phyloP scores from a whole-genome alignment of 208 protist genomes.

The Endotrypanum monterogeii region DNA sequence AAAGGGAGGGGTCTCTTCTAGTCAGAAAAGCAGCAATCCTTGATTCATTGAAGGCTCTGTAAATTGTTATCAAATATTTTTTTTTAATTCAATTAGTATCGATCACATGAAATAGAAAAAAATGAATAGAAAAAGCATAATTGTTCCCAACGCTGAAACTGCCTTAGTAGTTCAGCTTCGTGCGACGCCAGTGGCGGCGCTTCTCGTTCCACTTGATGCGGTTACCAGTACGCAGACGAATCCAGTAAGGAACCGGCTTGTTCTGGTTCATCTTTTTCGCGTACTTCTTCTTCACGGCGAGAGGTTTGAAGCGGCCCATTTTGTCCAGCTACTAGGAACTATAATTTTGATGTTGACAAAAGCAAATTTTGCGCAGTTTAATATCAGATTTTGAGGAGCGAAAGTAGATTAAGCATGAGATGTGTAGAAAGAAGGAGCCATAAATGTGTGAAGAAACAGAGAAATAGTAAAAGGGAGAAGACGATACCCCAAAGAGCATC shows the following conservation, averaged over 20 bases:
- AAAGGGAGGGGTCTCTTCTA: too few relatives aligned
- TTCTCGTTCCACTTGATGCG: slow-evolving; percentile 95
- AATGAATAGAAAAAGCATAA: slow-evolving; percentile 7
- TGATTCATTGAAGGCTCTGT: too few relatives aligned
- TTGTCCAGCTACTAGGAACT: slow-evolving; percentile 21
- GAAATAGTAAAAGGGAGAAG: too few relatives aligned
- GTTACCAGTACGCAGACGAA: slow-evolving; percentile 92
- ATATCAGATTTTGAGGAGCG: background rate
- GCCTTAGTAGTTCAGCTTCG: slow-evolving; percentile 93
- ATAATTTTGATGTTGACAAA: background rate
- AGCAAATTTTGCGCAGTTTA: background rate
- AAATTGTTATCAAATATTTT: background rate
- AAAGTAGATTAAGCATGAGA: background rate
- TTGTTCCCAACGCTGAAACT: slow-evolving; percentile 10
- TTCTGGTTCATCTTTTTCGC: slow-evolving; percentile 95
- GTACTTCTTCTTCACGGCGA: slow-evolving; percentile 94
- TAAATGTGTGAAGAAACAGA: background rate
- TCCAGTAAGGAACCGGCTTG: slow-evolving; percentile 93
- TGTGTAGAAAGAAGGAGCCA: background rate
- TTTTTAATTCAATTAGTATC: background rate
- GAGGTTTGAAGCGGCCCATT: slow-evolving; percentile 92
- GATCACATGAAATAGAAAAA: slow-evolving; percentile 5
- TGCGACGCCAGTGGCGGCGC: slow-evolving; percentile 95
- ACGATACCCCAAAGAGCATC: background rate
- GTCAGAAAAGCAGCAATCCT: too few relatives aligned